Evolutionary conservation across 208 protist genomes (phyloP).

Genomic region (Jaenimonas drosophilae): DNA sequence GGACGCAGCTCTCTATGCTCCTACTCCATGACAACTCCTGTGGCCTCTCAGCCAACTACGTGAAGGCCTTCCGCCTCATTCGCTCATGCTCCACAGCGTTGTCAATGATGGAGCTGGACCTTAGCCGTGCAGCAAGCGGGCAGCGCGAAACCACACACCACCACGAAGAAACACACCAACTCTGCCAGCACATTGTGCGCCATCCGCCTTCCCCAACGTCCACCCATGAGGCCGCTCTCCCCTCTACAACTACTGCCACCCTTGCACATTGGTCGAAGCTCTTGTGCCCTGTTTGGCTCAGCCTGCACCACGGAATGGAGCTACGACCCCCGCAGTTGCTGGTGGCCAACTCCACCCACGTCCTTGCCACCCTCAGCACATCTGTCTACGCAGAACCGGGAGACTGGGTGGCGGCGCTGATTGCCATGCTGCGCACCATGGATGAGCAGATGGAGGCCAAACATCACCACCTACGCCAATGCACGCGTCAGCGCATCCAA

Average conservation of each 20-base stretch:
- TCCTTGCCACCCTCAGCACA: conserved; percentile 14
- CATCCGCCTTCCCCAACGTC: not conserved
- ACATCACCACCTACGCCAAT: no score
- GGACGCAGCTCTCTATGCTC: no score
- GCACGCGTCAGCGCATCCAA: no score
- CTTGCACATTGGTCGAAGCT: no score
- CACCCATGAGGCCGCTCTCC: not conserved
- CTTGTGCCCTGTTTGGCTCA: no score
- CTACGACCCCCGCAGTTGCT: conserved; percentile 26
- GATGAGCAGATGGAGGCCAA: not conserved
- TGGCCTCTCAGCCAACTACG: conserved; percentile 19
- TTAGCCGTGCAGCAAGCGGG: no score
- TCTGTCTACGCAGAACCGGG: conserved; percentile 4
- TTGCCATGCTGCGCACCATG: not conserved
- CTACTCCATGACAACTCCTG: conserved; percentile 29
- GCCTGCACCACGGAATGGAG: no score
- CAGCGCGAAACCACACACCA: no score
- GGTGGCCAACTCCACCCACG: conserved; percentile 19
- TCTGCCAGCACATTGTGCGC: no score
- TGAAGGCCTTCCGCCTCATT: conserved; percentile 31
- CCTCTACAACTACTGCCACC: no score
- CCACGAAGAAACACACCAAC: no score
- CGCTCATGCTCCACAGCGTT: conserved; percentile 2
- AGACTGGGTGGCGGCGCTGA: conserved; percentile 1
- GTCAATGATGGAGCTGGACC: not conserved